Evolutionary conservation across 176 grass and related monocot species (phyloP).

Genomic region (Bothriochloa decipiens): DNA sequence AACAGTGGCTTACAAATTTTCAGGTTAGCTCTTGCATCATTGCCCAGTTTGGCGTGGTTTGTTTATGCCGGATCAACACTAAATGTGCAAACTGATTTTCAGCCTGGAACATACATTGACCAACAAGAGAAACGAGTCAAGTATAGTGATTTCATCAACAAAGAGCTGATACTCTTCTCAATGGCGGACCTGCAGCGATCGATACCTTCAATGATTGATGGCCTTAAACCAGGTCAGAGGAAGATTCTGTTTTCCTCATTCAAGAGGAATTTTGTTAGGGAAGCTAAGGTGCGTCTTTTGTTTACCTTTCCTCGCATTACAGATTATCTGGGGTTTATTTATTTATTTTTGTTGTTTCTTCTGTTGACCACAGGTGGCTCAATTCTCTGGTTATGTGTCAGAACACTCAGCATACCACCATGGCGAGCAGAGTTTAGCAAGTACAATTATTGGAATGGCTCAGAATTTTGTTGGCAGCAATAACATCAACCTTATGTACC

Average conservation of each 20-base stretch:
- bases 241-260: slow-evolving; percentile 93
- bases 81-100: slow-evolving; percentile 26
- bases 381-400: slow-evolving; percentile 92
- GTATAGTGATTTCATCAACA: slow-evolving; percentile 95
- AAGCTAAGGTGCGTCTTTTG: slow-evolving; percentile 63
- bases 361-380: slow-evolving; percentile 64
- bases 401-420: slow-evolving; percentile 95
- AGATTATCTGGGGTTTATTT: neutral
- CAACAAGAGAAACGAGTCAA: slow-evolving; percentile 56
- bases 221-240: slow-evolving; percentile 84
- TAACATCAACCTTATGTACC: slow-evolving; percentile 79
- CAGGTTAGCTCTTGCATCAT: slow-evolving; percentile 49
- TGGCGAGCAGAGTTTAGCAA: slow-evolving; percentile 75
- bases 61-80: slow-evolving; percentile 24
- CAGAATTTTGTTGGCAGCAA: slow-evolving; percentile 95
- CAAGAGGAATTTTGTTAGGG: slow-evolving; percentile 78
- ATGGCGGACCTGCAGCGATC: slow-evolving; percentile 89
- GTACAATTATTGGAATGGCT: slow-evolving; percentile 94
- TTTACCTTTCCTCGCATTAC: neutral
- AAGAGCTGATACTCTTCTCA: slow-evolving; percentile 87
- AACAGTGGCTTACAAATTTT: slow-evolving; percentile 78
- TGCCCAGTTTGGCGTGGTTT: neutral
- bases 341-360: neutral
- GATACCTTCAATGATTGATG: slow-evolving; percentile 95
- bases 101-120: slow-evolving; percentile 87